Percentiles rank a stretch among this genome's conserved stretches.
Evolutionary conservation across 306 rosid species (phyloP).

Genomic region (Lathyrus sativus): DNA sequence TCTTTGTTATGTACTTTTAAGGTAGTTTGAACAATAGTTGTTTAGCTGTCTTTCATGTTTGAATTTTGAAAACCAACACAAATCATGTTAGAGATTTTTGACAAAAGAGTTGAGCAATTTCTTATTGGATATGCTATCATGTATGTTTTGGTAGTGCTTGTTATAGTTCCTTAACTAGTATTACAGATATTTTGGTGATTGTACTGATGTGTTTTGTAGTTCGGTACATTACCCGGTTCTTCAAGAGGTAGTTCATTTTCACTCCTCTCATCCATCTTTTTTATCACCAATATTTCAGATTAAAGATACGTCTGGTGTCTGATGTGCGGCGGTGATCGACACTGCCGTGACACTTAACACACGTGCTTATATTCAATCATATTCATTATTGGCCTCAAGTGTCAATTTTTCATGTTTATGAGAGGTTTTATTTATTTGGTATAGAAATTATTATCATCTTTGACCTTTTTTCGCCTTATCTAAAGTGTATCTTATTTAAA

Average conservation of each 20-base stretch:
- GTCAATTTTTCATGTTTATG: not conserved
- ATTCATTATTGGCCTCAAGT: not conserved
- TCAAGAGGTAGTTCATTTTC: slow-evolving; percentile 57
- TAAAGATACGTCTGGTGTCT: not conserved
- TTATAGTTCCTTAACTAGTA: slow-evolving; percentile 51
- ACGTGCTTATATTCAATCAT: not conserved
- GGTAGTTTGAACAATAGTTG: not conserved
- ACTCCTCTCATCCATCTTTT: slow-evolving; percentile 25
- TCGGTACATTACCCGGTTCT: slow-evolving; percentile 50
- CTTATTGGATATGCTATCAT: slow-evolving; percentile 16
- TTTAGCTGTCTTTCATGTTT: slow-evolving; percentile 6
- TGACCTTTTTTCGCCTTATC: too few relatives aligned
- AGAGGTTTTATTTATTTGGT: too few relatives aligned
- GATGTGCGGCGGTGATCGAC: not conserved
- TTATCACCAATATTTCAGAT: not conserved
- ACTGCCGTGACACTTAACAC: not conserved
- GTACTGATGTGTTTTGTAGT: slow-evolving; percentile 77
- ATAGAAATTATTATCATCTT: too few relatives aligned
- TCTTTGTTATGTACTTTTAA: slow-evolving; percentile 25
- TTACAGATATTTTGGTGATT: slow-evolving; percentile 65
- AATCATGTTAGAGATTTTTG: slow-evolving; percentile 22
- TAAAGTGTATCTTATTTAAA: not conserved
- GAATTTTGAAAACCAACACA: slow-evolving; percentile 1
- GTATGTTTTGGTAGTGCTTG: slow-evolving; percentile 19
- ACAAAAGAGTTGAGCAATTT: slow-evolving; percentile 6